These are phyloP conservation scores for Boletellus deceptivus DNA, from an alignment of 1,284 basidiomycete species.

Conservation along the genomic window DNA sequence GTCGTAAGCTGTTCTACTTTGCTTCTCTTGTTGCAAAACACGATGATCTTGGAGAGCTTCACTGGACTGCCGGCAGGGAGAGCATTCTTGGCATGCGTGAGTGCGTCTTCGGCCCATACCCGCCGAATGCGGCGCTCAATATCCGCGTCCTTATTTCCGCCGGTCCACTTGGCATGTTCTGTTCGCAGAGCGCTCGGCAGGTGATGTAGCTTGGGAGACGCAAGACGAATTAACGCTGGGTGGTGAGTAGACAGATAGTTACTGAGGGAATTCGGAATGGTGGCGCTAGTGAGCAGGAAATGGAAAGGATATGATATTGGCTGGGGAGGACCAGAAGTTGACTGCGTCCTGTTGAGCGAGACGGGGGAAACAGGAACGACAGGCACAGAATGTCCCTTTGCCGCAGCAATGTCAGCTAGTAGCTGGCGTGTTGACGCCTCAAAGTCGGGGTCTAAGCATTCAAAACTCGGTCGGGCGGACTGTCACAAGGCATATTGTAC, in stretches of 20 bases:
- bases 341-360: slow-evolving; percentile 11
- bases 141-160: slow-evolving; percentile 78
- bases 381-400: slow-evolving; percentile 51
- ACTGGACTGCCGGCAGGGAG: slow-evolving; percentile 16
- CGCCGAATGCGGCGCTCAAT: slow-evolving; percentile 70
- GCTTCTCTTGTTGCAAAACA: slow-evolving; percentile 78
- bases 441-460: slow-evolving; percentile 65
- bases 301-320: slow-evolving; percentile 65
- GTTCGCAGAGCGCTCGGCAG: slow-evolving; percentile 70
- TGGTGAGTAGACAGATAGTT: slow-evolving; percentile 61
- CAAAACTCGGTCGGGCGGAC: neutral
- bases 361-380: slow-evolving; percentile 25
- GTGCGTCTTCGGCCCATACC: slow-evolving; percentile 73
- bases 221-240: slow-evolving; percentile 61
- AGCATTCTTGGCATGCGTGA: slow-evolving; percentile 32
- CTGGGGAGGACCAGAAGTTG: slow-evolving; percentile 20
- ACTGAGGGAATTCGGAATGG: slow-evolving; percentile 76
- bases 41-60: slow-evolving; percentile 58
- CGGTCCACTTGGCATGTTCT: slow-evolving; percentile 71
- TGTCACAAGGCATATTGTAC: slow-evolving; percentile 21
- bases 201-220: slow-evolving; percentile 76
- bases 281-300: slow-evolving; percentile 81
- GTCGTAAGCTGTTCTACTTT: slow-evolving; percentile 60
- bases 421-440: slow-evolving; percentile 65
- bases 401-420: slow-evolving; percentile 65